These are phyloP conservation scores for Suillus subaureus DNA, from an alignment of 768 basidiomycete genomes.

Conservation along the genomic window DNA sequence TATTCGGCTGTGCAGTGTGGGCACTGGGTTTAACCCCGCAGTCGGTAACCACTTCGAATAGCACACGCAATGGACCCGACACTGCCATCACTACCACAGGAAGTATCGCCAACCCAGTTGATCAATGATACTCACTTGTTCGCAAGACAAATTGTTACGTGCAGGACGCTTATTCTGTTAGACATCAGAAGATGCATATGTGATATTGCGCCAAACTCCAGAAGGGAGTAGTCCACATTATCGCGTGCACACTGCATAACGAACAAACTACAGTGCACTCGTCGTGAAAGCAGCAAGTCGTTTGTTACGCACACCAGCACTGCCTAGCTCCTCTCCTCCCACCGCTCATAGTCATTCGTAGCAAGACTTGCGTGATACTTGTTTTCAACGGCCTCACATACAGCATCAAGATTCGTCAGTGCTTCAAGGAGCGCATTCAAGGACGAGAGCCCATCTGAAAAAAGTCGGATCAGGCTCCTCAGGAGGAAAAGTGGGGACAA, in stretches of 20 bases:
- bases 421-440: constrained; percentile 78
- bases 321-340: constrained; percentile 65
- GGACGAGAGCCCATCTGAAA: constrained; percentile 82
- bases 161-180: too few relatives aligned
- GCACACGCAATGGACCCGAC: neutral
- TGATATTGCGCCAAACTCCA: neutral
- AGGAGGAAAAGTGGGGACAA: neutral
- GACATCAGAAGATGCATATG: too few relatives aligned
- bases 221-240: neutral
- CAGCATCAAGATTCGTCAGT: constrained; percentile 73
- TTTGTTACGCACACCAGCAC: neutral
- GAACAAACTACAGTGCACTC: neutral
- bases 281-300: neutral
- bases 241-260: neutral
- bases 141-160: neutral
- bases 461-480: neutral
- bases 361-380: constrained; percentile 64
- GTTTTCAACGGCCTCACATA: constrained; percentile 72
- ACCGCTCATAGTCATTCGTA: constrained; percentile 57
- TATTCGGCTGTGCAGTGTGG: constrained; percentile 1
- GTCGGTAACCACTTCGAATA: neutral
- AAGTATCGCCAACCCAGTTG: neutral
- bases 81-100: neutral
- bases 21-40: neutral
- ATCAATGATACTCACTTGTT: neutral